Conservation (phyloP, 2,329 filamentous ascomycete species). For the Ophiostoma australiae region DNA sequence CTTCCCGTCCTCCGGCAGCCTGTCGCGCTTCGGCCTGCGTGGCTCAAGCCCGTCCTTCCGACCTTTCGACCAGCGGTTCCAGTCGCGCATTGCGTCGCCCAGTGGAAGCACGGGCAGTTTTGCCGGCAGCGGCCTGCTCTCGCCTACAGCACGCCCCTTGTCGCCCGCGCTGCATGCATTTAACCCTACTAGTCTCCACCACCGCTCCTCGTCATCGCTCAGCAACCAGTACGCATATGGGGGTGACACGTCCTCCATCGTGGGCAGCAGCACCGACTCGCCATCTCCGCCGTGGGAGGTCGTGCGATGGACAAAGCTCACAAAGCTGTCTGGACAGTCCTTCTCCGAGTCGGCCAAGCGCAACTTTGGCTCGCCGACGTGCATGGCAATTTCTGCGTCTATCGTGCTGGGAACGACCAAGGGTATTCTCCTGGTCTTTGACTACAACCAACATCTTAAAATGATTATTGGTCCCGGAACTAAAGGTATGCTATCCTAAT, state of each 20-base stretch:
- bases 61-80: constrained; percentile 92
- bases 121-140: constrained; percentile 38
- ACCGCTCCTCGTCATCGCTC: constrained; percentile 49
- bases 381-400: constrained; percentile 77
- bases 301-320: constrained; percentile 89
- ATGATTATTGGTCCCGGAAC: constrained; percentile 90
- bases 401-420: constrained; percentile 90
- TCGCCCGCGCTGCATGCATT: constrained; percentile 63
- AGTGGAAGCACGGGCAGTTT: background rate
- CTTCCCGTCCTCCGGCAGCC: constrained; percentile 54
- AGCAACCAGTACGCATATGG: constrained; percentile 46
- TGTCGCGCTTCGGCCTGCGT: constrained; percentile 52
- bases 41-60: constrained; percentile 79
- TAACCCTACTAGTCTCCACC: constrained; percentile 49
- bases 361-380: constrained; percentile 88
- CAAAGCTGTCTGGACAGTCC: constrained; percentile 79
- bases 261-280: constrained; percentile 37
- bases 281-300: constrained; percentile 86
- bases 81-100: constrained; percentile 71
- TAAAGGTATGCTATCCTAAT: constrained; percentile 56
- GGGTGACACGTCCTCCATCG: background rate
- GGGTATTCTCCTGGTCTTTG: constrained; percentile 90
- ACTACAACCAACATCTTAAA: constrained; percentile 93
- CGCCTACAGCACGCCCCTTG: constrained; percentile 63
- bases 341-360: constrained; percentile 91